These are phyloP conservation scores for Tulasnella sp. DNA, from an alignment of 768 basidiomycete species.

Conservation along the genomic window DNA sequence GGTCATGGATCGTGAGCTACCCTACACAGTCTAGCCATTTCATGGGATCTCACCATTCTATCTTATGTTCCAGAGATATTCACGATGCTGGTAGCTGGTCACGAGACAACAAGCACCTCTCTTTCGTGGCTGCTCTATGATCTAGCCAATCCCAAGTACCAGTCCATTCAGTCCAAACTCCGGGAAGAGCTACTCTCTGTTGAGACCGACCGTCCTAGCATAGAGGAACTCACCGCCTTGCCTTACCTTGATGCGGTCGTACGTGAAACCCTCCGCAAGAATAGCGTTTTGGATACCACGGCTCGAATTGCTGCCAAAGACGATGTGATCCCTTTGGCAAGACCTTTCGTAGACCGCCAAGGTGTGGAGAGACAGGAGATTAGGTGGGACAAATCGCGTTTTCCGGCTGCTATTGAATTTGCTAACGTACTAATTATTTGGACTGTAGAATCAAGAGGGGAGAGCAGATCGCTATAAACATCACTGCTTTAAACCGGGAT, in stretches of 20 bases:
- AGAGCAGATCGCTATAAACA: constrained; percentile 12
- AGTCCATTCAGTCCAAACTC: constrained; percentile 54
- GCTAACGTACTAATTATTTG: not conserved
- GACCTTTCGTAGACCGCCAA: constrained; percentile 45
- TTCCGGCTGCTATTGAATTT: not conserved
- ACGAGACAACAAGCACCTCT: constrained; percentile 15
- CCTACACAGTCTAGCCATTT: not conserved
- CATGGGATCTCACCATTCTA: too few species aligned
- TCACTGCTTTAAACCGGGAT: constrained; percentile 21
- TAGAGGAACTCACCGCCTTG: constrained; percentile 34
- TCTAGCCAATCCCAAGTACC: constrained; percentile 40
- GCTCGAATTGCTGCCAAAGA: constrained; percentile 48
- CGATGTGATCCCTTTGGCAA: constrained; percentile 49
- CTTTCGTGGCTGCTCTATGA: constrained; percentile 18
- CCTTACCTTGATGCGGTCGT: constrained; percentile 40
- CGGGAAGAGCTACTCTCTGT: constrained; percentile 38
- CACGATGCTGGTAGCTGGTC: constrained; percentile 55
- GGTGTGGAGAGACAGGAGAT: constrained; percentile 44
- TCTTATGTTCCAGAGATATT: constrained; percentile 47
- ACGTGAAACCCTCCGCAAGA: constrained; percentile 56
- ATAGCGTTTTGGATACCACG: constrained; percentile 49
- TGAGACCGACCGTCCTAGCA: constrained; percentile 8
- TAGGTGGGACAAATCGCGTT: constrained; percentile 34
- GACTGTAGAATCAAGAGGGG: constrained; percentile 23
- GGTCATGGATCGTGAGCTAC: constrained; percentile 50